Evolutionary conservation across 1,284 basidiomycete species (phyloP).

Genomic region (Paramarasmius palmivorus): DNA sequence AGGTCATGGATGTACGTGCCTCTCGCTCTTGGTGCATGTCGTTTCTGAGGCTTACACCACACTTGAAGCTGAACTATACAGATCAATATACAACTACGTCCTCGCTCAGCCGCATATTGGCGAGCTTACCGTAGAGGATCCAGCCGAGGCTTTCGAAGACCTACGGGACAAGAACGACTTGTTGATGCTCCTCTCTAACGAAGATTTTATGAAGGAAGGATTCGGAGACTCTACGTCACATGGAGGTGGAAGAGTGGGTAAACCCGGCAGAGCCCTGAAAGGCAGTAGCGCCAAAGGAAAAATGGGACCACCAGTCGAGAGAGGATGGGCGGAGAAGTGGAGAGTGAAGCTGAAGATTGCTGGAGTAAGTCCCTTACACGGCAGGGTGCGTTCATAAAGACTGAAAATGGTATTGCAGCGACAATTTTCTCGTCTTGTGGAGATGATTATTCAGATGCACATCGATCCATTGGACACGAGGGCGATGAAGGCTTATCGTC

Average conservation of each 20-base stretch:
- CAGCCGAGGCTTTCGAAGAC: conserved; percentile 94
- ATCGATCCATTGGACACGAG: conserved; percentile 65
- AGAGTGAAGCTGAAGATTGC: conserved; percentile 88
- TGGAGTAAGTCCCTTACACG: conserved; percentile 47
- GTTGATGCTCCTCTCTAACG: conserved; percentile 69
- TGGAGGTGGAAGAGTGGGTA: conserved; percentile 50
- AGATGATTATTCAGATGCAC: conserved; percentile 85
- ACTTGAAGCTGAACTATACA: conserved; percentile 80
- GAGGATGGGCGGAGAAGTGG: conserved; percentile 79
- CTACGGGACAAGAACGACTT: conserved; percentile 93
- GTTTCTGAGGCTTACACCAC: conserved; percentile 3
- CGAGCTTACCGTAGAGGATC: conserved; percentile 96
- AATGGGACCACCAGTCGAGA: conserved; percentile 77
- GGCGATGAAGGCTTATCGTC: conserved; percentile 65
- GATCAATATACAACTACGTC: conserved; percentile 81
- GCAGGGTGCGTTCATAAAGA: conserved; percentile 7
- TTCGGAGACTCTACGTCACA: conserved; percentile 47
- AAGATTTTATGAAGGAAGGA: conserved; percentile 67
- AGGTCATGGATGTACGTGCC: conserved; percentile 83
- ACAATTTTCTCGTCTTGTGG: conserved; percentile 89
- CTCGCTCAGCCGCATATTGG: conserved; percentile 68
- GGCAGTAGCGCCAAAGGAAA: conserved; percentile 50
- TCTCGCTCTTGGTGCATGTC: not conserved
- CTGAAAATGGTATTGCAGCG: conserved; percentile 49
- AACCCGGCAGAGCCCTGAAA: conserved; percentile 38